phyloP scores from a whole-genome alignment of 164 flowering plant genomes.

The Vitis vinifera region ASM3070453v1 NC_081806.1:7802001-7802500 shows the following conservation, averaged over 20 bases:
- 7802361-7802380: conserved; percentile 33
- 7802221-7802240: conserved; percentile 14
- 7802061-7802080: conserved; percentile 36
- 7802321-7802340: conserved; percentile 29
- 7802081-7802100: conserved; percentile 21
- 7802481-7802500: too few species aligned
- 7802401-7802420: background rate
- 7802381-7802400: background rate
- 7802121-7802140: conserved; percentile 6
- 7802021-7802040: conserved; percentile 37
- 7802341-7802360: conserved; percentile 42
- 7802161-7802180: conserved; percentile 32
- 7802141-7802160: conserved; percentile 37
- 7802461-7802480: too few species aligned
- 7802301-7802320: conserved; percentile 33
- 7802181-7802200: conserved; percentile 18
- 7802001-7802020: conserved; percentile 25
- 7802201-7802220: conserved; percentile 15
- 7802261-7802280: conserved; percentile 32
- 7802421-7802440: too few species aligned
- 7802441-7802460: background rate
- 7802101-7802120: conserved; percentile 4
- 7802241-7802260: conserved; percentile 39
- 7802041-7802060: conserved; percentile 34
- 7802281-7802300: conserved; percentile 27